Evolutionary conservation across 768 basidiomycete species (phyloP), one percentile per base, ranked within the genome.

Genomic region (Paxillus ammoniavirescens): DNA sequence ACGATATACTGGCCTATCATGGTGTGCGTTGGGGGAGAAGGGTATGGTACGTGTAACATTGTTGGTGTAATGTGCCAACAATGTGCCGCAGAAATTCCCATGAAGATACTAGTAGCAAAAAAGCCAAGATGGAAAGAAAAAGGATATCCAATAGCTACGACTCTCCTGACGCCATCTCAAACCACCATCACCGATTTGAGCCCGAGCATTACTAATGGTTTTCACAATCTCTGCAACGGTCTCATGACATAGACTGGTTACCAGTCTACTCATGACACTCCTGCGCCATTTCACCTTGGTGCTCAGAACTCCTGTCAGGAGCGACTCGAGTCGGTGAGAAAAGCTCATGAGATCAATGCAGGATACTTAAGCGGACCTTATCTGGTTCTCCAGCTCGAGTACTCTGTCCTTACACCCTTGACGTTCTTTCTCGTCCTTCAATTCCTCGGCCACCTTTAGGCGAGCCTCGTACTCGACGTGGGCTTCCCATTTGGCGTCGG

Each of bases 381-480:
- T 70, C 61, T 81, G 82, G 50, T 67, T 82, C 70, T 91, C 87
- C 53, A 93, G 72, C 70, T 93, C 89, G 12, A 69, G 61, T 1
- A 89, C 75, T 18, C 91, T 74, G 72, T 98, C 96, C 73, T 98
- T 99, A 42, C 87, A 82, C 4, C 96, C 96, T 63, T 98, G 95
- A 55, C 91, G 77, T 75, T 96, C 94, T 50, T 91, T 79, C 78
- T 97, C 97, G 59, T 93, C 84, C 65, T 85, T 86, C 76, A 21
- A 21, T 3, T 98, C 95, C 63, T 93, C 92, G 0, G 91, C 91
- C 0, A 84, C 83, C 68, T 85, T 86, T 57, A 94, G 65, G 15
- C 90, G 74, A 14, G 82, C 67, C 72, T 97, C 92, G 63, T 95
- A 94, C 71, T 98, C 95, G 69, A 98, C 91, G n/a, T 95, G 78